phyloP scores from a whole-genome alignment of 345 rosid genomes.

The Lagerstroemia speciosa region DNA sequence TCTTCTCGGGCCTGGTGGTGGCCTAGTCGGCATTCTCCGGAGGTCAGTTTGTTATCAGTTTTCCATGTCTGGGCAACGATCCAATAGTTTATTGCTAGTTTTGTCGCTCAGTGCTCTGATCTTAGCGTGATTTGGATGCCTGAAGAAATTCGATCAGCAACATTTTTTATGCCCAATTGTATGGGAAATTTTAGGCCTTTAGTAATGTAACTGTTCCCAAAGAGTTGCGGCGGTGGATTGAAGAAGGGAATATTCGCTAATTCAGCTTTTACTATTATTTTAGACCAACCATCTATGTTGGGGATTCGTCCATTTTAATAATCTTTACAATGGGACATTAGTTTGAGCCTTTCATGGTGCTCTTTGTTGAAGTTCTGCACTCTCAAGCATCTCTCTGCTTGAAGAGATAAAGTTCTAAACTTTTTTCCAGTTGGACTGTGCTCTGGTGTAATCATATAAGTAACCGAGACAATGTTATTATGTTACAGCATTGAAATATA shows the following conservation, averaged over 20 bases:
- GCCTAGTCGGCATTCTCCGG: constrained; percentile 57
- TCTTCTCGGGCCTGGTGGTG: constrained; percentile 53
- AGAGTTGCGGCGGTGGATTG: neutral
- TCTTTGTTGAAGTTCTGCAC: no score
- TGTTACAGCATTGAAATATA: constrained; percentile 65
- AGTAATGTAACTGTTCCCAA: neutral
- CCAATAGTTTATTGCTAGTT: neutral
- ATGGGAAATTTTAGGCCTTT: neutral
- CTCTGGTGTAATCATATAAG: neutral
- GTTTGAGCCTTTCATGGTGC: neutral
- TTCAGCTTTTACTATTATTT: no score
- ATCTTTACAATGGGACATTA: neutral
- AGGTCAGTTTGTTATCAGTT: no score
- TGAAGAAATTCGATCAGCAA: neutral
- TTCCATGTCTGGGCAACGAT: no score
- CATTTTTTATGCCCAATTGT: neutral
- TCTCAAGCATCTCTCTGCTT: no score
- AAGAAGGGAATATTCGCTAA: neutral
- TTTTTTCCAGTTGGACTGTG: neutral
- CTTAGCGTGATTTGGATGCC: no score
- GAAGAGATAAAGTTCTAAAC: no score
- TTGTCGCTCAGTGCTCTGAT: no score
- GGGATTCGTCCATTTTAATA: neutral
- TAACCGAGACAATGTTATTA: neutral
- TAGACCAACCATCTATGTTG: no score